Evolutionary conservation across 2,329 filamentous ascomycete species (phyloP).

Genomic region (Venturiaceae sp.): DNA sequence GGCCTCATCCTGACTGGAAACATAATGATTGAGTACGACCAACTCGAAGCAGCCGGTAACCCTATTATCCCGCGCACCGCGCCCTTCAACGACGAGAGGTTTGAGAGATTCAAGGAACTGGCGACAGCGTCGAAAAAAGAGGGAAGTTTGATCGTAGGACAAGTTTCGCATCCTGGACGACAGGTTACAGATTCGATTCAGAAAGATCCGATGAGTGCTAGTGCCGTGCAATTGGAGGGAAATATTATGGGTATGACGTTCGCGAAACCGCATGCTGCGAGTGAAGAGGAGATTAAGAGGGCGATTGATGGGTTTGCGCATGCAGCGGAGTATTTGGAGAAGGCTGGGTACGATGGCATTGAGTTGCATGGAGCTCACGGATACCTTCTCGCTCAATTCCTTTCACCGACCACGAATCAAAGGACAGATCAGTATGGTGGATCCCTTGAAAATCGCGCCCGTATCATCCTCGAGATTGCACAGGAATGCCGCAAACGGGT

Average conservation of each 20-base stretch:
- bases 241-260: conserved; percentile 21
- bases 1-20: conserved; percentile 55
- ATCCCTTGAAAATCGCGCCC: conserved; percentile 59
- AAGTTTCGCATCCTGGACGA: conserved; percentile 54
- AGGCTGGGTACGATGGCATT: conserved; percentile 64
- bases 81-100: conserved; percentile 45
- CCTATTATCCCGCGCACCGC: conserved; percentile 47
- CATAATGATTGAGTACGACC: conserved; percentile 52
- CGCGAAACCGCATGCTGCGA: conserved; percentile 23
- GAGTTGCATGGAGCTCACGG: conserved; percentile 77
- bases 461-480: conserved; percentile 53
- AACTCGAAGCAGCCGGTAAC: conserved; percentile 48
- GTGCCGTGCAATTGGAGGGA: conserved; percentile 35
- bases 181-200: conserved; percentile 39
- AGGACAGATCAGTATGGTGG: conserved; percentile 61
- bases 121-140: conserved; percentile 46
- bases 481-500: conserved; percentile 24
- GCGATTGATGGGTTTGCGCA: conserved; percentile 54
- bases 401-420: conserved; percentile 59
- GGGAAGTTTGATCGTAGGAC: conserved; percentile 48
- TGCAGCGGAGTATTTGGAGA: conserved; percentile 49
- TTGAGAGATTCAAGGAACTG: conserved; percentile 48
- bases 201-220: conserved; percentile 40
- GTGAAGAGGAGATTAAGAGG: conserved; percentile 29
- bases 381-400: conserved; percentile 62